A percentile compares a stretch with the other conserved stretches of the same genome.
These are phyloP conservation scores for Alternaria gansuensis DNA, from an alignment of 2,329 filamentous ascomycete species.

Conservation along the genomic window DNA sequence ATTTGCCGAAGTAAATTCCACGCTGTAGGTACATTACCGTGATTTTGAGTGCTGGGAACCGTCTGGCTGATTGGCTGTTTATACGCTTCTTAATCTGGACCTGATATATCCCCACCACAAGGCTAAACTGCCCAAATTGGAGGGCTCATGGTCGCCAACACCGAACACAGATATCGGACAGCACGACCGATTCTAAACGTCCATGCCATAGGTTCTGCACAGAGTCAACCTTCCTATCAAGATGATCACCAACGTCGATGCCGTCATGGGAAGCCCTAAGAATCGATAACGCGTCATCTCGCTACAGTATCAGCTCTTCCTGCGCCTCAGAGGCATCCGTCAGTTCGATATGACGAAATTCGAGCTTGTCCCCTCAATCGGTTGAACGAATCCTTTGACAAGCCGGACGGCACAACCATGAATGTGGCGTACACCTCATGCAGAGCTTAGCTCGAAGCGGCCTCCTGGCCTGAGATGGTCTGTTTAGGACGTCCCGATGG, in stretches of 20 bases:
- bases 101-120: slow-evolving; percentile 27
- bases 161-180: slow-evolving; percentile 7
- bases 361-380: slow-evolving; percentile 2
- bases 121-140: slow-evolving; percentile 25
- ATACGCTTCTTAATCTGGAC: slow-evolving; percentile 32
- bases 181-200: not conserved
- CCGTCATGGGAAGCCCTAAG: slow-evolving; percentile 6
- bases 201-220: not conserved
- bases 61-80: slow-evolving; percentile 32
- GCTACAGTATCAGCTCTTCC: slow-evolving; percentile 12
- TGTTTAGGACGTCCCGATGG: slow-evolving; percentile 19
- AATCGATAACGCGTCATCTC: slow-evolving; percentile 20
- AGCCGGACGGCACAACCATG: slow-evolving; percentile 8
- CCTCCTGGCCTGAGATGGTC: slow-evolving; percentile 13
- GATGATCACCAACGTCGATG: not conserved
- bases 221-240: not conserved
- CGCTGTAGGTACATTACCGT: slow-evolving; percentile 30
- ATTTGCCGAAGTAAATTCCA: slow-evolving; percentile 19
- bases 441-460: slow-evolving; percentile 13
- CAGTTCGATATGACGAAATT: slow-evolving; percentile 13
- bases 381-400: slow-evolving; percentile 16
- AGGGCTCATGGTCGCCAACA: not conserved
- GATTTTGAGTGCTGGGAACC: slow-evolving; percentile 24
- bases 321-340: not conserved
- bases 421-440: slow-evolving; percentile 21